Base-by-base conservation (phyloP, 2,329 filamentous ascomycete species). In the Trichoderma harzianum region DNA sequence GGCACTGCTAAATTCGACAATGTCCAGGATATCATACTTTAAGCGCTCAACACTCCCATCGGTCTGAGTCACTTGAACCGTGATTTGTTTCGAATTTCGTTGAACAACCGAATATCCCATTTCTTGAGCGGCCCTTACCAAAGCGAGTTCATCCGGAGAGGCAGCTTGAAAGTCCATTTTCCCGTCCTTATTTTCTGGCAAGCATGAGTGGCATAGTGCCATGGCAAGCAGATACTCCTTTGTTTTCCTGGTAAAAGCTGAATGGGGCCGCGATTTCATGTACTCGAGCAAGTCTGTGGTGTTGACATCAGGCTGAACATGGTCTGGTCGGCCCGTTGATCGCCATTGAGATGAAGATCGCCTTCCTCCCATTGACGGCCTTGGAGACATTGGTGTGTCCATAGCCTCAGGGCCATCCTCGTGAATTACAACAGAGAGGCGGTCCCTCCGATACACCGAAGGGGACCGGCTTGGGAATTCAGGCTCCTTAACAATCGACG, bases 1-100 rank as follows among this genome's bases (percentile, higher is more conserved):
- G 73, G 92, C 90, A 81, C 93, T 97, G 73, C 92, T 96, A 77
- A 98, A 98, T 78, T 97, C 95, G 72, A 98, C 93, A 5, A 97
- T 87, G 76, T 97, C 93, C 36, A 97, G 82, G 5, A 97, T 88
- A 73, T 97, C 89, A 76, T 95, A 98, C 0, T 85, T 86, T 76
- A 93, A 90, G 3, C 86, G 84, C 4, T 86, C 81, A 10, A 78
- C 76, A 4, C 78, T 76, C 5, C 83, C 83, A 32, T 81, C 79
- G 4, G 79, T 76, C 18, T 79, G 79, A 0, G 79, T 79, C 24
- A 87, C 79, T 28, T 81, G 82, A 8, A 90, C 76, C 0, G 87
- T 89, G 51, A 97, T 88, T 0, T 87, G 90, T 63, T 91, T 89
- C 0, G 92, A 87, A 34, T 94, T 90, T 66, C 93, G 89, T 74